phyloP scores from a whole-genome alignment of 352 stramenopile species.

The Pythium grandisporangium region DNA sequence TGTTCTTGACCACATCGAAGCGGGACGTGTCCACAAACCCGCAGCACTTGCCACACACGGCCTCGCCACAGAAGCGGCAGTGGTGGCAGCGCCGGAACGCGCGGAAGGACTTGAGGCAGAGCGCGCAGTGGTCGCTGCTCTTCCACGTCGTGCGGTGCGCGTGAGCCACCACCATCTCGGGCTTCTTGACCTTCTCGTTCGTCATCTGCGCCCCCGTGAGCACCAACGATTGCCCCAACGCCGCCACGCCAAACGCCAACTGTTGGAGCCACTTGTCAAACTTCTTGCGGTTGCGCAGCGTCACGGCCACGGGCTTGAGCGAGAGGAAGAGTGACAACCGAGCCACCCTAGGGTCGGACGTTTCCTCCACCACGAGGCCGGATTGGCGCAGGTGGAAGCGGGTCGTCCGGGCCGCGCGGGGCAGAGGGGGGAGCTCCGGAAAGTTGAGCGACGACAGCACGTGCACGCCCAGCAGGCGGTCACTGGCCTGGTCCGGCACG shows the following conservation, averaged over 20 bases:
- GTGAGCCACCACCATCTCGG: too few species aligned
- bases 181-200: too few species aligned
- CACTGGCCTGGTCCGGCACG: not conserved
- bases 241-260: constrained; percentile 18
- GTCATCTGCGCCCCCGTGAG: constrained; percentile 4
- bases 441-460: constrained; percentile 57
- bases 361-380: constrained; percentile 54
- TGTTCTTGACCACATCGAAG: constrained; percentile 17
- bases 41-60: constrained; percentile 56
- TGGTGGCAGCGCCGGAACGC: constrained; percentile 58
- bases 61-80: constrained; percentile 61
- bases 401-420: constrained; percentile 29
- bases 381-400: constrained; percentile 51
- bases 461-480: constrained; percentile 39
- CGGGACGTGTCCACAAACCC: constrained; percentile 31
- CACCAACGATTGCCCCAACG: constrained; percentile 25
- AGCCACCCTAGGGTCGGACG: constrained; percentile 22
- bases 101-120: constrained; percentile 56
- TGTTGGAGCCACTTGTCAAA: constrained; percentile 53
- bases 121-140: constrained; percentile 42
- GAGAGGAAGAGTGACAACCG: constrained; percentile 51
- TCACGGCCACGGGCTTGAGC: constrained; percentile 32
- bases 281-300: constrained; percentile 32
- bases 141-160: constrained; percentile 40
- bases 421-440: constrained; percentile 42